Conservation (phyloP, 331 rosid species). For the Saraca asoca region DNA sequence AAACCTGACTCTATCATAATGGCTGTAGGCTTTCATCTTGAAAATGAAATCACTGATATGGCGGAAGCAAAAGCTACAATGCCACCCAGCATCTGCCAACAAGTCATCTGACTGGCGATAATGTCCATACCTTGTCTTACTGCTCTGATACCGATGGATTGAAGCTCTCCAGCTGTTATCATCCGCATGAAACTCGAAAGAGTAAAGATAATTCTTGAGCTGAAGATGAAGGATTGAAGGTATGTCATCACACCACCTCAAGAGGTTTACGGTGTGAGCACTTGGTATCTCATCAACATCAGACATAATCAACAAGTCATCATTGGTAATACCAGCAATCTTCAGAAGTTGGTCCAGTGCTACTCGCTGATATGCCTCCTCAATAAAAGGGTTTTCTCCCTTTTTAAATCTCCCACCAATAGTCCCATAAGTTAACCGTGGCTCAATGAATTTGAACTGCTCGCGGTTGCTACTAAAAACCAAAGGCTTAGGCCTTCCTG, state of each 20-base stretch:
- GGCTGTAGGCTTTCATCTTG: constrained; percentile 99
- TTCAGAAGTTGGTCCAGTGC: constrained; percentile 80
- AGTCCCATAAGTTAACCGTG: constrained; percentile 76
- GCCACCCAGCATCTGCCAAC: constrained; percentile 97
- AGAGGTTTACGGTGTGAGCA: constrained; percentile 81
- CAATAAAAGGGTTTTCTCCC: constrained; percentile 93
- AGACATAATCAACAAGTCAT: constrained; percentile 94
- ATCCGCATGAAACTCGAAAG: constrained; percentile 83
- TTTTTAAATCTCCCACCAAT: constrained; percentile 77
- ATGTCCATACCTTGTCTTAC: constrained; percentile 83
- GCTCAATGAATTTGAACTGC: constrained; percentile 68
- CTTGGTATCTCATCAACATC: constrained; percentile 98
- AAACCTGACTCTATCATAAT: constrained; percentile 81
- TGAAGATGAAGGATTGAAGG: constrained; percentile 81
- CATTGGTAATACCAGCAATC: constrained; percentile 88
- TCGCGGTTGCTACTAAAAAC: constrained; percentile 56
- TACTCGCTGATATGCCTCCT: constrained; percentile 91
- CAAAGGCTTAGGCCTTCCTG: constrained; percentile 75
- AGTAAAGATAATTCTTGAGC: constrained; percentile 87
- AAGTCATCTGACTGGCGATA: constrained; percentile 80
- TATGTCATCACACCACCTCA: constrained; percentile 91
- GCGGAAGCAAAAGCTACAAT: constrained; percentile 97
- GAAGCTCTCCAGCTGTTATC: constrained; percentile 97
- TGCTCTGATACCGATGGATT: constrained; percentile 67
- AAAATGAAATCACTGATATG: constrained; percentile 78